Base-by-base conservation (phyloP, 2,329 filamentous ascomycete species). In the Tolypocladium ovalisporum region DNA sequence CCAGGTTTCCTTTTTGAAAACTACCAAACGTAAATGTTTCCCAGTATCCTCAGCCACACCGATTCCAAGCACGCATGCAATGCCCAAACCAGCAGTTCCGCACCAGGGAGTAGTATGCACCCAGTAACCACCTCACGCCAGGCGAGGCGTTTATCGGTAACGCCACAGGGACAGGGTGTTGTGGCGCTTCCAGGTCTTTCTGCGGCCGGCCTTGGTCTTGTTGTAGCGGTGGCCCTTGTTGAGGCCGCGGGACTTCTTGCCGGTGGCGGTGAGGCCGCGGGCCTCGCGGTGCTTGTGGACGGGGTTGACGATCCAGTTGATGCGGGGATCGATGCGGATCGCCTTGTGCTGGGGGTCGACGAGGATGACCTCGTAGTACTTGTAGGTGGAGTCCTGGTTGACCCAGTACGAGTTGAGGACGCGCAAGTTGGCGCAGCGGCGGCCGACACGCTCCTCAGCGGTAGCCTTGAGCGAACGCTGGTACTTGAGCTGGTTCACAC, bases 401-500 rank as follows among this genome's bases (percentile, higher is more conserved):
- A 99, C 90, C 95, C 95, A 99, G 92, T 99, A 99, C 65, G 93
- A 97, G 89, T 99, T 99, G 74, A 99, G 89, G 75, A 99, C 94
- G 75, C 94, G 91, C 78, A 99, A 81, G 83, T 99, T 99, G 81
- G 92, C 91, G 84, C 92, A 97, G 77, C 93, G 92, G 79, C 92
- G 92, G 74, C 95, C 94, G 76, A 99, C 93, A 89, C 94, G 94
- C 88, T 99, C 94, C 85, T 99, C 95, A 71, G 95, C 95, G 71
- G 94, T 99, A 71, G 93, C 85, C 79, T 88, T 89, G 77, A 97
- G 92, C 68, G 94, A 97, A 78, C 93, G 90, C 87, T 99, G 95
- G 89, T 97, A 99, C 87, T 99, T 99, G 77, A 99, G 91, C 86
- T 99, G 94, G 88, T 99, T 99, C 71, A 99, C 85, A 90, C 94